These are phyloP conservation scores for Lachancea dasiensis DNA, from an alignment of 805 yeast species.

Conservation along the genomic window DNA sequence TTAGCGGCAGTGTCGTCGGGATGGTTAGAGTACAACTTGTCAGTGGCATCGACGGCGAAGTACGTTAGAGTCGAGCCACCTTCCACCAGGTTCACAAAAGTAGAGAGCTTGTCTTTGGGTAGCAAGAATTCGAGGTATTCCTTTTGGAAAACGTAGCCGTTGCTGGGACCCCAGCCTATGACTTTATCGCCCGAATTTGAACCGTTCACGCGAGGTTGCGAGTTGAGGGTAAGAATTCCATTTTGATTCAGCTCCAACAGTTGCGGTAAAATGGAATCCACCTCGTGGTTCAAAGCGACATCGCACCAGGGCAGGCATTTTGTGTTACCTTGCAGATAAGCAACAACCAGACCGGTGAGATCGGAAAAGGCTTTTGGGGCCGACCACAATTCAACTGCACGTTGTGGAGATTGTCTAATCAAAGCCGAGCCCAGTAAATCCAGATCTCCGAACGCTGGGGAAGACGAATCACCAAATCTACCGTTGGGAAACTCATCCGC, in stretches of 20 bases:
- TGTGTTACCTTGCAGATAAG: slow-evolving; percentile 67
- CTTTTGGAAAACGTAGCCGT: slow-evolving; percentile 91
- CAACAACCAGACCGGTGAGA: slow-evolving; percentile 54
- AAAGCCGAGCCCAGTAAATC: slow-evolving; percentile 75
- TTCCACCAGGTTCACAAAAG: slow-evolving; percentile 41
- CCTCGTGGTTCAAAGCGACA: slow-evolving; percentile 76
- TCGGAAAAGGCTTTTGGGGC: slow-evolving; percentile 57
- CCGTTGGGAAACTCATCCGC: slow-evolving; percentile 98
- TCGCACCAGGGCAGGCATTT: slow-evolving; percentile 91
- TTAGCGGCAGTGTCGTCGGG: slow-evolving; percentile 66
- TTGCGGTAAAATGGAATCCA: slow-evolving; percentile 51
- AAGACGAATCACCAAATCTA: slow-evolving; percentile 96
- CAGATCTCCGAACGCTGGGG: slow-evolving; percentile 93
- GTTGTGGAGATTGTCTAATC: slow-evolving; percentile 75
- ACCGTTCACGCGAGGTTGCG: slow-evolving; percentile 92
- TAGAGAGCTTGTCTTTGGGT: slow-evolving; percentile 42
- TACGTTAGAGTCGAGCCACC: slow-evolving; percentile 55
- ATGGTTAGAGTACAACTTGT: slow-evolving; percentile 60
- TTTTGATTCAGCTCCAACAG: slow-evolving; percentile 58
- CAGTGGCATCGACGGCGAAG: slow-evolving; percentile 63
- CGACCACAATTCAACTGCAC: slow-evolving; percentile 86
- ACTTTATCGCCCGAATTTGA: slow-evolving; percentile 59
- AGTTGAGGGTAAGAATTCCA: slow-evolving; percentile 78
- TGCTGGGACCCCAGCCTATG: slow-evolving; percentile 93
- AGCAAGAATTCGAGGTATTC: slow-evolving; percentile 84